Evolutionary conservation across 2,329 filamentous ascomycete species (phyloP).

Genomic region (Apiospora aurea): DNA sequence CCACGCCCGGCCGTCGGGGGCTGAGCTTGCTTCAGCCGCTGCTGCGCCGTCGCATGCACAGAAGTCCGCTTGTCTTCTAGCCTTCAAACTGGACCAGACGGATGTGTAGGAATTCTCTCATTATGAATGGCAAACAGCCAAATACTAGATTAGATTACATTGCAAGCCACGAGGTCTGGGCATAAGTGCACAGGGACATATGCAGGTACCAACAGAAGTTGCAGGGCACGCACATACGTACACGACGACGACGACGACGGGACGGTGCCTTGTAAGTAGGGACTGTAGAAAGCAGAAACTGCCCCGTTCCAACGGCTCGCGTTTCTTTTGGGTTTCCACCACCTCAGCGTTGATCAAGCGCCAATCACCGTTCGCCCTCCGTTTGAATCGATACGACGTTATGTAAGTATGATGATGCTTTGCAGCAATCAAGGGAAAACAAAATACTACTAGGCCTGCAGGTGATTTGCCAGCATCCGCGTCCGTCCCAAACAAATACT

Average conservation of each 20-base stretch:
- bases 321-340: not conserved
- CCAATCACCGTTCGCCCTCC: not conserved
- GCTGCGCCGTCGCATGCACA: slow-evolving; percentile 1
- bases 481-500: not conserved
- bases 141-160: not conserved
- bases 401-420: not conserved
- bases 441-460: not conserved
- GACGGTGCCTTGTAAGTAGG: too few relatives aligned
- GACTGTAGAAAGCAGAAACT: not conserved
- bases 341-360: not conserved
- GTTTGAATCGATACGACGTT: not conserved
- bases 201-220: not conserved
- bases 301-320: not conserved
- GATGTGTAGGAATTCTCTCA: too few relatives aligned
- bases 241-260: not conserved
- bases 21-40: slow-evolving; percentile 17
- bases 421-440: not conserved
- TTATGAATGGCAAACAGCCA: not conserved
- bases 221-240: not conserved
- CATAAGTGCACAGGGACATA: not conserved
- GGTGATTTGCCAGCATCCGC: not conserved
- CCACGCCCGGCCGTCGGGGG: slow-evolving; percentile 10
- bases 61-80: not conserved
- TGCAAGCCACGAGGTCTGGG: not conserved
- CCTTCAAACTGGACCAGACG: not conserved